Base-by-base conservation (phyloP, 805 yeast genomes). In the Torulaspora franciscae region DNA sequence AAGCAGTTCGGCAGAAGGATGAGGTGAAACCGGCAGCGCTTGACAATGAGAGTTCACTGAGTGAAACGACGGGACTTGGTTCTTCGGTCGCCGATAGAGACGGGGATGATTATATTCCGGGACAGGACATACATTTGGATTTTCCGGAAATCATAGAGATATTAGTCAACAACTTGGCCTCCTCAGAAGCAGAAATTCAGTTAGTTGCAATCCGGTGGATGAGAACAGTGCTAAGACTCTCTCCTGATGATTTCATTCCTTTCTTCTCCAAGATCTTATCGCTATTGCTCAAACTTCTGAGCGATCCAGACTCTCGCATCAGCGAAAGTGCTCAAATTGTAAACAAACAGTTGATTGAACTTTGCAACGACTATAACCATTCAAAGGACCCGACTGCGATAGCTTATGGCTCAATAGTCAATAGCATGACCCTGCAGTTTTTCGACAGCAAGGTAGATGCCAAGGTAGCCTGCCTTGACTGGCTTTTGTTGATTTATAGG, bases 171-270 rank as follows among this genome's bases (percentile, higher is more conserved):
- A 86, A 87, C 50, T 70, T 93, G 41, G 86, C 85, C 49, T 79
- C 82, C 1, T 74, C 84, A 1, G 88, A 81, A 48, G 78, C 76
- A 35, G 86, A 86, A 54, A 85, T 90, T 36, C 95, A 87, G 62
- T 64, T 81, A 26, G 85, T 85, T 3, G 87, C 87, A 0, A 69
- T 91, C 40, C 78, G 80, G 37, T 93, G 99, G 99, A 67, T 93
- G 11, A 81, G 78, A 43, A 80, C 81, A 13, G 70, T 93, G 27
- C 66, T 93, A 22, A 78, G 76, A 11, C 79, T 62, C 4, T 80
- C 91, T 0, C 91, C 97, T 1, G 71, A 74, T 32, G 84, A 90
- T 37, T 81, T 91, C 49, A 70, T 85, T 22, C 79, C 82, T 19
- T 83, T 78, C 47, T 74, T 87, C 42, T 88, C 96, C 2, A 82